Conservation (phyloP, 495 filamentous ascomycete species). For the Umbilicaria muhlenbergii region DNA sequence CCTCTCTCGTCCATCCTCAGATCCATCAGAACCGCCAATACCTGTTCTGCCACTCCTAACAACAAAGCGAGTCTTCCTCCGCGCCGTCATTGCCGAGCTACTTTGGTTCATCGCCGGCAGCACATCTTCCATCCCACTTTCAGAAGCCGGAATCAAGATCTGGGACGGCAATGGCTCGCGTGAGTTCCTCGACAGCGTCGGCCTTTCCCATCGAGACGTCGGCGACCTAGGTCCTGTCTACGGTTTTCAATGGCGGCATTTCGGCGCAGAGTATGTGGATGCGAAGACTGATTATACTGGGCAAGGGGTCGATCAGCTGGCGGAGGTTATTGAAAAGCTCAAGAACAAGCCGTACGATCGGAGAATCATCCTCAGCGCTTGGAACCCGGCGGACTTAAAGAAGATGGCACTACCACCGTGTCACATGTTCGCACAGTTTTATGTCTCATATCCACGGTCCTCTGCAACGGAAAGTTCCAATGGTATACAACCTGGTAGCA, state of each 20-base stretch:
- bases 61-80: conserved; percentile 90
- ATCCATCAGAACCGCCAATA: conserved; percentile 16
- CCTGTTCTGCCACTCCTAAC: conserved; percentile 81
- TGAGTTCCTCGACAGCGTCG: conserved; percentile 69
- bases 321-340: conserved; percentile 70
- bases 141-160: conserved; percentile 72
- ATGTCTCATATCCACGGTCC: conserved; percentile 59
- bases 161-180: conserved; percentile 96
- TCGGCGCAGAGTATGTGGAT: conserved; percentile 78
- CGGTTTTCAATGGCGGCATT: conserved; percentile 98
- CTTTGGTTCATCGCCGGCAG: conserved; percentile 87
- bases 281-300: conserved; percentile 69
- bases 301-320: conserved; percentile 82
- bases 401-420: conserved; percentile 95
- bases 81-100: conserved; percentile 81
- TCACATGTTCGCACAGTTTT: conserved; percentile 99
- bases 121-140: conserved; percentile 63
- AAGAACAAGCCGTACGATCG: conserved; percentile 72
- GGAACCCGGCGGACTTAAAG: conserved; percentile 75
- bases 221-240: conserved; percentile 95
- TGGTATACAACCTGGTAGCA: conserved; percentile 18
- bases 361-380: conserved; percentile 75
- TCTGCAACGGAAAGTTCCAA: conserved; percentile 1
- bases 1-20: conserved; percentile 39
- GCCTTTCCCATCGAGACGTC: conserved; percentile 58